Evolutionary conservation across 2,329 filamentous ascomycete species (phyloP).

Genomic region (Alternaria novae-zelandiae): DNA sequence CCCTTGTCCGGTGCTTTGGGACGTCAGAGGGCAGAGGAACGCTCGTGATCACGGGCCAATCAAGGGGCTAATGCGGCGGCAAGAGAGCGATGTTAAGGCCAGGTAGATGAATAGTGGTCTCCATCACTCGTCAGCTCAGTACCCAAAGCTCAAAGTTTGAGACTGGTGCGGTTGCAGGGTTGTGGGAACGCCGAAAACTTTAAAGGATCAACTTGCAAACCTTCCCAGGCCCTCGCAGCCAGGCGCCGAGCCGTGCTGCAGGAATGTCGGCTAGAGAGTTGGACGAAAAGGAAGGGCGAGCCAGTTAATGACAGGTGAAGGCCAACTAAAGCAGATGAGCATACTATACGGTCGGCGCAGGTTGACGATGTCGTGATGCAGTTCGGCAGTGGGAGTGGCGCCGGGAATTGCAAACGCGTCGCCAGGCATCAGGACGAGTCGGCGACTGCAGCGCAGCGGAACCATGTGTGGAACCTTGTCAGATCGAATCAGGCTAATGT

Average conservation of each 20-base stretch:
- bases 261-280: slow-evolving; percentile 21
- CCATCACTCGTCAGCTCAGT: slow-evolving; percentile 35
- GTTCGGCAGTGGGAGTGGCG: slow-evolving; percentile 22
- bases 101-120: slow-evolving; percentile 39
- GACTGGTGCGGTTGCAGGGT: slow-evolving; percentile 48
- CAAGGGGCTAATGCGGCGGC: slow-evolving; percentile 24
- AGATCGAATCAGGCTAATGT: slow-evolving; percentile 46
- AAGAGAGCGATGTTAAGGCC: slow-evolving; percentile 27
- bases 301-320: slow-evolving; percentile 12
- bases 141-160: slow-evolving; percentile 42
- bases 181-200: slow-evolving; percentile 46
- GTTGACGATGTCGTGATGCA: slow-evolving; percentile 18
- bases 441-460: slow-evolving; percentile 15
- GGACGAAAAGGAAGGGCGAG: slow-evolving; percentile 12
- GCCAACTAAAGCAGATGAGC: slow-evolving; percentile 4
- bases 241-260: slow-evolving; percentile 34
- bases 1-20: slow-evolving; percentile 35
- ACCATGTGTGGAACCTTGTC: slow-evolving; percentile 35
- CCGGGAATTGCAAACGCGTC: slow-evolving; percentile 19
- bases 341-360: slow-evolving; percentile 2
- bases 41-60: slow-evolving; percentile 27
- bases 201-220: slow-evolving; percentile 41
- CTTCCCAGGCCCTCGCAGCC: slow-evolving; percentile 33
- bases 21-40: slow-evolving; percentile 29
- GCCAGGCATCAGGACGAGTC: slow-evolving; percentile 16